Percentiles rank a stretch among this genome's conserved stretches.
Conservation (phyloP, 805 yeast species). For the Saturnispora saitoi region DNA sequence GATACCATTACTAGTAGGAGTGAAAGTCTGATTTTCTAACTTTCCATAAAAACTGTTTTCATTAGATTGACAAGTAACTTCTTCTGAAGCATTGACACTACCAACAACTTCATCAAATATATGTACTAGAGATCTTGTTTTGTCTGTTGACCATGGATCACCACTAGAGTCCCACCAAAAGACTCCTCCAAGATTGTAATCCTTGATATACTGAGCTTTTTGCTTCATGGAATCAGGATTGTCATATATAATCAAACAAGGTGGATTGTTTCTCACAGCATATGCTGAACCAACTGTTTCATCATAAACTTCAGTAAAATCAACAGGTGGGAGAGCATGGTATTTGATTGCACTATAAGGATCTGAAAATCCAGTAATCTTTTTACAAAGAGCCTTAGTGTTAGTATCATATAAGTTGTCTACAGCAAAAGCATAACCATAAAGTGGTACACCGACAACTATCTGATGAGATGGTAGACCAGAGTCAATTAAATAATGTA, state of each 20-base stretch:
- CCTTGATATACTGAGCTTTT: slow-evolving; percentile 53
- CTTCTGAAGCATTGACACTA: slow-evolving; percentile 9
- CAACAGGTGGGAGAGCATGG: slow-evolving; percentile 18
- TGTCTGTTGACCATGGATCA: slow-evolving; percentile 34
- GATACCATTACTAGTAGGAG: neutral
- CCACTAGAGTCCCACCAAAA: slow-evolving; percentile 96
- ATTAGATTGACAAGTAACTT: neutral
- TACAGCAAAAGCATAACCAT: slow-evolving; percentile 43
- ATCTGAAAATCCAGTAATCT: slow-evolving; percentile 6
- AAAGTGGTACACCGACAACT: slow-evolving; percentile 79
- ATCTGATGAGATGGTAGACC: slow-evolving; percentile 29
- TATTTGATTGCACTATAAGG: slow-evolving; percentile 21
- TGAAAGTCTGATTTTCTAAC: neutral
- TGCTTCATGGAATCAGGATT: slow-evolving; percentile 39
- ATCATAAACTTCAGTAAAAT: slow-evolving; percentile 43
- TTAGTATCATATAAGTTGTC: slow-evolving; percentile 7
- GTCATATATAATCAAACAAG: slow-evolving; percentile 57
- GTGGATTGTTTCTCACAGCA: slow-evolving; percentile 34
- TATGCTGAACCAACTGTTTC: slow-evolving; percentile 43
- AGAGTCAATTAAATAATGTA: slow-evolving; percentile 31
- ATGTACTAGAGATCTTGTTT: slow-evolving; percentile 34
- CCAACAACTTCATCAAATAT: slow-evolving; percentile 37
- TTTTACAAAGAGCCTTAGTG: neutral
- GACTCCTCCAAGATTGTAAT: slow-evolving; percentile 61
- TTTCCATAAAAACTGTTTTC: neutral